Percentiles rank a stretch among this genome's conserved stretches.
Evolutionary conservation across 352 stramenopile species (phyloP).

Genomic region (Phytophthora litchii): DNA sequence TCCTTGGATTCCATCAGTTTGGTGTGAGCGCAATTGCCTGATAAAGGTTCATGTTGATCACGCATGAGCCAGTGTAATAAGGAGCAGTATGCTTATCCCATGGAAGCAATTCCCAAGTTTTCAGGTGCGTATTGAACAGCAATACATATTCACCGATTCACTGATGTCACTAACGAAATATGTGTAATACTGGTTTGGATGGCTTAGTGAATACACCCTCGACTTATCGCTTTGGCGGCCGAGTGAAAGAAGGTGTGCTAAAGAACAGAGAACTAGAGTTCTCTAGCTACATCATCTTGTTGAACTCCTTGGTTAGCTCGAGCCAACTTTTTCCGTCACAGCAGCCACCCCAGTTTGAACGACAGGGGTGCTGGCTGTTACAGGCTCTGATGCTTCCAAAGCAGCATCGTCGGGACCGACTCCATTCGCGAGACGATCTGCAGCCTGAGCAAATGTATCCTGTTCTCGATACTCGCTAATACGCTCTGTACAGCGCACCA

Average conservation of each 20-base stretch:
- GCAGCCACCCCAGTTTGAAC: conserved; percentile 1
- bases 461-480: conserved; percentile 42
- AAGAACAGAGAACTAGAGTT: neutral
- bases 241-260: too few species aligned
- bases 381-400: conserved; percentile 11
- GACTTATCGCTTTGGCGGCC: too few species aligned
- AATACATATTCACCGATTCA: too few species aligned
- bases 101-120: too few species aligned
- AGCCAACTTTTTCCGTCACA: conserved; percentile 4
- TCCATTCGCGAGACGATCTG: conserved; percentile 37
- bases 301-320: conserved; percentile 12
- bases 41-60: too few species aligned
- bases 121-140: too few species aligned
- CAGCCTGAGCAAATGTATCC: conserved; percentile 52
- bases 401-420: conserved; percentile 1
- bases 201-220: neutral
- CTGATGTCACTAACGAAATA: conserved; percentile 1
- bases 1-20: conserved; percentile 33
- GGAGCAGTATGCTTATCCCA: too few species aligned
- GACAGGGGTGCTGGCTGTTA: neutral
- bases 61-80: too few species aligned
- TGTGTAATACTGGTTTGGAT: conserved; percentile 12
- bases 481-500: conserved; percentile 55
- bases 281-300: conserved; percentile 13
- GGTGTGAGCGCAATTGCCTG: conserved; percentile 17